phyloP scores from a whole-genome alignment of 2,329 filamentous ascomycete species.

The Elsinoe ampelina region DNA sequence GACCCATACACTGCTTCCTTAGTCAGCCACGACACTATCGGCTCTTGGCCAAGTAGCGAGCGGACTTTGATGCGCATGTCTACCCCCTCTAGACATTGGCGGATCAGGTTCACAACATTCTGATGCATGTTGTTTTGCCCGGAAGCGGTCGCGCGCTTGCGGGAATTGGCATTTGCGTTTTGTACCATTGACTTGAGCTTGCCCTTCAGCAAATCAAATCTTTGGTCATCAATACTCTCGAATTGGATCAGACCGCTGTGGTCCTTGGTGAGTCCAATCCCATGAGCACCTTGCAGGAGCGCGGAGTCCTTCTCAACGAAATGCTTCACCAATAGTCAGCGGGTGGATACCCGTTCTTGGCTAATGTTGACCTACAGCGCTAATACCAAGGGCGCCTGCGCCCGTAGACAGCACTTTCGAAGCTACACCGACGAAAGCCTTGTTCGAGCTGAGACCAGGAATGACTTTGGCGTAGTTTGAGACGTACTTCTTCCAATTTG shows the following conservation, averaged over 20 bases:
- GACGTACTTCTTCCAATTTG: background rate
- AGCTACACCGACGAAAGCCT: background rate
- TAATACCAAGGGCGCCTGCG: background rate
- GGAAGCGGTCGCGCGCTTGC: background rate
- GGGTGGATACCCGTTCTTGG: background rate
- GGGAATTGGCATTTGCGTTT: background rate
- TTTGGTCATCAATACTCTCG: background rate
- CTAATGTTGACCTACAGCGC: background rate
- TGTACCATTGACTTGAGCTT: background rate
- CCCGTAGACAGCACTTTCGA: background rate
- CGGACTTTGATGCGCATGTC: conserved; percentile 9
- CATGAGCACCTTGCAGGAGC: background rate
- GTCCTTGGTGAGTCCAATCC: background rate
- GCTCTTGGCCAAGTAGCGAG: background rate
- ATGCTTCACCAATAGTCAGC: background rate
- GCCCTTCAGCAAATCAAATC: background rate
- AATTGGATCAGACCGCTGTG: background rate
- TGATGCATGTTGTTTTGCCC: conserved; percentile 4
- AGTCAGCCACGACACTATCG: background rate
- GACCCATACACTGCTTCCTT: background rate
- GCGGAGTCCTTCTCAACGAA: background rate
- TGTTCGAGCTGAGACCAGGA: background rate
- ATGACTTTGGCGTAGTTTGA: background rate
- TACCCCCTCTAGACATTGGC: conserved; percentile 5
- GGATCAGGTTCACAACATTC: conserved; percentile 11